These are phyloP conservation scores for Artemisia annua DNA, from an alignment of 129 eudicot species.

Conservation along the genomic window DNA sequence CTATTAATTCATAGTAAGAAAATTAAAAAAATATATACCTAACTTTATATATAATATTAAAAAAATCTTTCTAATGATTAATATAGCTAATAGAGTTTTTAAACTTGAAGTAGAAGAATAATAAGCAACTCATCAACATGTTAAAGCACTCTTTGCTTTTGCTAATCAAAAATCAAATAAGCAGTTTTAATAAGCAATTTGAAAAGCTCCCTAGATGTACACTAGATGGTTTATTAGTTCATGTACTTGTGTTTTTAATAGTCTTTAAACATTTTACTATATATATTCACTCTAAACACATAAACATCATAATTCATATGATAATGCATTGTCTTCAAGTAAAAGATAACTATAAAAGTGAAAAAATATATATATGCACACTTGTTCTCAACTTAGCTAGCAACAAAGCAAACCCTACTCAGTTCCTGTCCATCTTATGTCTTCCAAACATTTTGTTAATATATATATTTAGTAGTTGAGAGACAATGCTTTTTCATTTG, in stretches of 20 bases:
- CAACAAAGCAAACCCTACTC: conserved; percentile 26
- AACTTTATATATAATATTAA: background rate
- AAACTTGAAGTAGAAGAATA: too few species aligned
- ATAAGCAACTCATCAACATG: too few species aligned
- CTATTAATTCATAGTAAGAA: background rate
- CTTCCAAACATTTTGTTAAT: background rate
- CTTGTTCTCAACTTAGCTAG: conserved; percentile 35
- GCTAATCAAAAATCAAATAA: too few species aligned
- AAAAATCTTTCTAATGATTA: too few species aligned
- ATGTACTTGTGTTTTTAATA: background rate
- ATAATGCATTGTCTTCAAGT: conserved; percentile 51
- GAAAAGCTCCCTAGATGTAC: too few species aligned
- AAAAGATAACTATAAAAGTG: conserved; percentile 6
- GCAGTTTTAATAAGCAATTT: too few species aligned
- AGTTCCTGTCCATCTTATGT: conserved; percentile 5
- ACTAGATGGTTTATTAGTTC: background rate
- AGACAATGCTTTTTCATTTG: background rate
- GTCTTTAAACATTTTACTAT: background rate
- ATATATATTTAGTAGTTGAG: background rate
- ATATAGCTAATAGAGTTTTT: too few species aligned
- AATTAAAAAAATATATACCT: background rate
- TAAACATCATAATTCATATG: conserved; percentile 41
- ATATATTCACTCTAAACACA: background rate
- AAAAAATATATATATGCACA: conserved; percentile 3
- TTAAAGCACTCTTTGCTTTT: too few species aligned